A percentile compares a stretch with the other conserved stretches of the same genome.
Conservation (phyloP, 2,329 filamentous ascomycete species). For the Mycosphaerelloides madeirae region DNA sequence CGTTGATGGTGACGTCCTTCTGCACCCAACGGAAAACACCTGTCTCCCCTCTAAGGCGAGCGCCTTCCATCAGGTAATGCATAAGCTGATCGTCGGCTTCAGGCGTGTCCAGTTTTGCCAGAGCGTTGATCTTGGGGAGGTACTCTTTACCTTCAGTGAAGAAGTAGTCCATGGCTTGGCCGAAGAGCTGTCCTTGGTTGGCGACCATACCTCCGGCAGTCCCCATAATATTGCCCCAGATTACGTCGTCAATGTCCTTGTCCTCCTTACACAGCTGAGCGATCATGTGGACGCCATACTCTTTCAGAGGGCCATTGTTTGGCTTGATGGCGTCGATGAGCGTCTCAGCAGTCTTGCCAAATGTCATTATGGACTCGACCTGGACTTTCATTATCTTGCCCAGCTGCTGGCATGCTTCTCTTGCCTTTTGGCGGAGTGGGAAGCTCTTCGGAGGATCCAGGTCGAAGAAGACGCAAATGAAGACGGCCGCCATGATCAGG, state of each 20-base stretch:
- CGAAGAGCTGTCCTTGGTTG: constrained; percentile 56
- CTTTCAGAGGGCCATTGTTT: constrained; percentile 39
- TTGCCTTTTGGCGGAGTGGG: constrained; percentile 47
- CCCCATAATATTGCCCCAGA: constrained; percentile 55
- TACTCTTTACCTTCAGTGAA: constrained; percentile 46
- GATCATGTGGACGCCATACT: constrained; percentile 55
- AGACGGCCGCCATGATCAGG: constrained; percentile 49
- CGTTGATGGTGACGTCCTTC: constrained; percentile 31
- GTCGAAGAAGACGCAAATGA: constrained; percentile 53
- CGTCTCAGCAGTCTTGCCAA: constrained; percentile 35
- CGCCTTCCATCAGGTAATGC: constrained; percentile 48
- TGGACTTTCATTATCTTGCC: constrained; percentile 48
- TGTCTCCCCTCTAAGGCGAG: constrained; percentile 40
- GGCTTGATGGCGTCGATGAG: constrained; percentile 40
- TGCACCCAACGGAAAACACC: constrained; percentile 38
- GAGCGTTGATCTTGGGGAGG: constrained; percentile 44
- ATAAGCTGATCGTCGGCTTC: constrained; percentile 47
- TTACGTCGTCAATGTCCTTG: constrained; percentile 45
- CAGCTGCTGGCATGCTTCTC: constrained; percentile 45
- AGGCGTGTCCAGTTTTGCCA: constrained; percentile 43
- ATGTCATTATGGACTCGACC: constrained; percentile 42
- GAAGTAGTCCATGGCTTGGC: constrained; percentile 55
- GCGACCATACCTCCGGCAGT: constrained; percentile 54
- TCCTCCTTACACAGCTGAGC: constrained; percentile 46
- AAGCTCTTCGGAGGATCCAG: constrained; percentile 51